phyloP scores from a whole-genome alignment of 345 rosid genomes.

The Nasturtium officinale region DNA sequence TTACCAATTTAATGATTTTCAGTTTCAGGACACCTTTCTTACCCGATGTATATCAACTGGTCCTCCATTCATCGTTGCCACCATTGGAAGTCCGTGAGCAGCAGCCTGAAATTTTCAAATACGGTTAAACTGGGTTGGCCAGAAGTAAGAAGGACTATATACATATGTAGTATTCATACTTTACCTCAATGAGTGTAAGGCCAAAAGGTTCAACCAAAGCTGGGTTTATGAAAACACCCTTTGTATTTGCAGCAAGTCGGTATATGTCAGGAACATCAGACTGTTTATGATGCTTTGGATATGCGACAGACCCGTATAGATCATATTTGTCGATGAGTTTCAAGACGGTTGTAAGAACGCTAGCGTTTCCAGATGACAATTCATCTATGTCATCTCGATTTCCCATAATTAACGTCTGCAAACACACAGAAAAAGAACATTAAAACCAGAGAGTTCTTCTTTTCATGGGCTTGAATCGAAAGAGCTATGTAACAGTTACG shows the following conservation, averaged over 20 bases:
- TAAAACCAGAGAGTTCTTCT: background rate
- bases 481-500: slow-evolving; percentile 44
- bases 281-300: slow-evolving; percentile 98
- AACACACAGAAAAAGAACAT: slow-evolving; percentile 3
- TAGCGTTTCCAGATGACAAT: slow-evolving; percentile 78
- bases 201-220: slow-evolving; percentile 98
- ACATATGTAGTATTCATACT: background rate
- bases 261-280: slow-evolving; percentile 94
- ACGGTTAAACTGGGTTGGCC: background rate
- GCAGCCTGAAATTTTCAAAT: slow-evolving; percentile 65
- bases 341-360: slow-evolving; percentile 76
- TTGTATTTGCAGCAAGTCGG: slow-evolving; percentile 86
- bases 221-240: slow-evolving; percentile 98
- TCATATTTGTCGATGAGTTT: slow-evolving; percentile 91
- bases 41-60: slow-evolving; percentile 93
- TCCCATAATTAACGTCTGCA: slow-evolving; percentile 90
- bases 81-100: slow-evolving; percentile 98
- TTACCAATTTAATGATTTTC: background rate
- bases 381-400: slow-evolving; percentile 90
- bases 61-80: slow-evolving; percentile 96
- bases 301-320: slow-evolving; percentile 89
- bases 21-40: slow-evolving; percentile 31
- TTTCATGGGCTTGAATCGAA: background rate
- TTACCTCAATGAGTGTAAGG: slow-evolving; percentile 92
- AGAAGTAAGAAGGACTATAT: background rate